Evolutionary conservation across 306 rosid genomes (phyloP), one percentile per base, ranked within the genome.

Genomic region (Fagus crenata): DNA sequence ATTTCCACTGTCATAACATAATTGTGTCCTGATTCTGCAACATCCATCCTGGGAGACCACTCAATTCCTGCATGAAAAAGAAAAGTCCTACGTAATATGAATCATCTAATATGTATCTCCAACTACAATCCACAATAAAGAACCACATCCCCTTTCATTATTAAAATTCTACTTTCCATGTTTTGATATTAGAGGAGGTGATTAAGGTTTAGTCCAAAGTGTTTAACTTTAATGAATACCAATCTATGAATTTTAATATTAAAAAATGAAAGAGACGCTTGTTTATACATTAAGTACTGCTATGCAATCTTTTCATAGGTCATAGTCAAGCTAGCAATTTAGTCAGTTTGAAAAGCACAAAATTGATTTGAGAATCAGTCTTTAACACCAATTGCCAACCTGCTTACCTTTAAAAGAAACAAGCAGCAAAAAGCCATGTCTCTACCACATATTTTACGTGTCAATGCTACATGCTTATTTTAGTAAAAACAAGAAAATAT

Each of bases 11-110:
- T 88, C 63, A 93, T 67, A 36, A 87, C 89, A 82, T 79, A 93
- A 68, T 84, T 81, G 77, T 87, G 69, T 60, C 85, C 86, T 33
- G 90, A 85, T 82, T 93, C 96, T 61, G 89, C 93, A 69, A 93
- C 83, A 83, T 93, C 93, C 89, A 89, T 89, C 81, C 92, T 90
- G 17, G 97, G 97, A 7, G 89, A 87, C 93, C 93, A 88, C 74
- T 80, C 91, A 43, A 54, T 75, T 63, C 89, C 96, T 90, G 74
- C 69, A 53, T 49, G 7, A 14, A 6, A 71, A 14, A 37, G 13
- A 65, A 36, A 37, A 7, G n/a, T 17, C 33, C 49, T 33, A 15
- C 2, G 1, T 7, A 58, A 3, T 17, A 6, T 15, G 13, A n/a
- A 39, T 3, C 17, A 39, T 39, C 49, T 35, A 65, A 36, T 6